Evolutionary conservation across 208 protist species (phyloP).

Genomic region (Leishmania arabica): DNA sequence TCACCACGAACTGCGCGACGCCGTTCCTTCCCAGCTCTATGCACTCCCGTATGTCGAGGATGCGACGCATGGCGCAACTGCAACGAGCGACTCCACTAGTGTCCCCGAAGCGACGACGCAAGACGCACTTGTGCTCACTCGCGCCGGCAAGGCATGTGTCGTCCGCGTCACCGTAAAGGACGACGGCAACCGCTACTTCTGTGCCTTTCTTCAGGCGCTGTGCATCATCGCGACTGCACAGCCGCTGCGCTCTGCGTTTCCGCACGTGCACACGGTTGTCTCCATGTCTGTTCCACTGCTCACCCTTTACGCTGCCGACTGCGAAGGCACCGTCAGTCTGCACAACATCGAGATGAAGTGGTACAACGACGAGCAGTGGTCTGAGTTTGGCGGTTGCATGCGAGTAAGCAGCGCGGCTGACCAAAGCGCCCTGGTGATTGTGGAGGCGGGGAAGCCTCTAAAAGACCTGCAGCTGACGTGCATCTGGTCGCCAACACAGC

Average conservation of each 20-base stretch:
- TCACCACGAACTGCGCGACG: conserved; percentile 31
- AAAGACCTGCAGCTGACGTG: conserved; percentile 52
- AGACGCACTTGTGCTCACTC: conserved; percentile 49
- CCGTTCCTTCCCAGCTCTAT: conserved; percentile 36
- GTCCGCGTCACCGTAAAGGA: conserved; percentile 30
- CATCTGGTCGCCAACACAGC: conserved; percentile 16
- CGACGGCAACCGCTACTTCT: conserved; percentile 25
- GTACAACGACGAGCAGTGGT: conserved; percentile 41
- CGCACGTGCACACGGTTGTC: conserved; percentile 26
- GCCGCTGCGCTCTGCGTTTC: conserved; percentile 32
- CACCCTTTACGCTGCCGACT: conserved; percentile 59
- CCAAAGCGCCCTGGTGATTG: conserved; percentile 52
- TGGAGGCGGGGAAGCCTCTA: conserved; percentile 53
- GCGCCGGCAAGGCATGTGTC: conserved; percentile 28
- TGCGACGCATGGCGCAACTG: neutral
- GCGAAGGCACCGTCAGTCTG: conserved; percentile 61
- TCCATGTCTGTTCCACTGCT: conserved; percentile 53
- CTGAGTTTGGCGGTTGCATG: conserved; percentile 31
- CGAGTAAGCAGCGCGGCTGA: conserved; percentile 41
- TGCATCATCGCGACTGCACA: conserved; percentile 34
- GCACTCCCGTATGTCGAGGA: conserved; percentile 1
- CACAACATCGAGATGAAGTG: conserved; percentile 81
- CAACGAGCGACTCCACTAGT: neutral
- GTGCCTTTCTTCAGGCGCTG: conserved; percentile 20
- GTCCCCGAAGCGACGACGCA: neutral